Conservation (phyloP, 768 basidiomycete genomes). For the Solioccasus polychromus region DNA sequence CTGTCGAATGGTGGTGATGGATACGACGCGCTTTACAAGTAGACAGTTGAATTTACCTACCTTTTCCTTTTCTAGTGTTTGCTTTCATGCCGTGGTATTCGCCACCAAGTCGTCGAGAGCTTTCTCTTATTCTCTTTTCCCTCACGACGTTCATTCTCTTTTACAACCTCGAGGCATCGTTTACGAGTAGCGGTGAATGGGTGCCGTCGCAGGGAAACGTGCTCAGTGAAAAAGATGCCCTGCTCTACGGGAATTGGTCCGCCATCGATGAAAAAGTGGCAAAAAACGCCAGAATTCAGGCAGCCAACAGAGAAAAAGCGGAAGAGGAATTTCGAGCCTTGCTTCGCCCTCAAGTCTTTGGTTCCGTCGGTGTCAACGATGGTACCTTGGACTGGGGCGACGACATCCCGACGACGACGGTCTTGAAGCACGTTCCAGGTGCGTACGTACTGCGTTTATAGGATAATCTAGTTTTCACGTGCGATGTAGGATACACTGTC, state of each 20-base stretch:
- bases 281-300: slow-evolving; percentile 48
- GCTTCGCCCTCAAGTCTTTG: slow-evolving; percentile 19
- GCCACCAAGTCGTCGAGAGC: slow-evolving; percentile 71
- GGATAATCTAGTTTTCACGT: background rate
- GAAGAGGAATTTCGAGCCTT: too few species aligned
- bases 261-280: slow-evolving; percentile 63
- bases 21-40: too few species aligned
- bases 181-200: slow-evolving; percentile 51
- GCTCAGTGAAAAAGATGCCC: slow-evolving; percentile 43
- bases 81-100: slow-evolving; percentile 57
- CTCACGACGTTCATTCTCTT: slow-evolving; percentile 65
- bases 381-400: slow-evolving; percentile 56
- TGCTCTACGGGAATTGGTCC: slow-evolving; percentile 68
- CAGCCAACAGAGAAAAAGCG: slow-evolving; percentile 34
- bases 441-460: slow-evolving; percentile 6
- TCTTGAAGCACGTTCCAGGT: slow-evolving; percentile 70
- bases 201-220: slow-evolving; percentile 24
- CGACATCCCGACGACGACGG: slow-evolving; percentile 51
- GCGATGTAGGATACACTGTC: slow-evolving; percentile 68
- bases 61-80: too few species aligned
- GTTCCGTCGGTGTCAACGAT: slow-evolving; percentile 41
- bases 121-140: slow-evolving; percentile 64
- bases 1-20: slow-evolving; percentile 16
- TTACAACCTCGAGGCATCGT: slow-evolving; percentile 68
- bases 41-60: too few species aligned